These are phyloP conservation scores for Euryodendron excelsum DNA, from an alignment of 148 eudicot species.

Conservation along the genomic window DNA sequence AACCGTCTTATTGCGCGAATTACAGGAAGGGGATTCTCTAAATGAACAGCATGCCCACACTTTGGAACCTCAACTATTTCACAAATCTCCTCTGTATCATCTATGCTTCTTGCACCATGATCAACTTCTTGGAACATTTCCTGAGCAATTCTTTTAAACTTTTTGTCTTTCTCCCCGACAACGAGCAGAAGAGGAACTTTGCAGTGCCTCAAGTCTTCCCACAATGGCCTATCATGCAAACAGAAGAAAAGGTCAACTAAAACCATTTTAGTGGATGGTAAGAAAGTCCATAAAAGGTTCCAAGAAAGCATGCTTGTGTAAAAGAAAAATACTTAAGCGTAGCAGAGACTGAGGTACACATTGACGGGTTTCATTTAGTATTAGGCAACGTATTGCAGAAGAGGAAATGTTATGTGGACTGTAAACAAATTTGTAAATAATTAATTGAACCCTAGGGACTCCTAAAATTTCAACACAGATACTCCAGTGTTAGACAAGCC, in stretches of 20 bases:
- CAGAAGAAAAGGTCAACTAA: not conserved
- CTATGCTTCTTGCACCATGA: slow-evolving; percentile 19
- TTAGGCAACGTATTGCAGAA: too few species aligned
- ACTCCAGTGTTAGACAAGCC: too few species aligned
- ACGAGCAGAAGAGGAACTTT: slow-evolving; percentile 54
- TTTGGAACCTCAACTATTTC: slow-evolving; percentile 52
- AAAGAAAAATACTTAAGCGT: too few species aligned
- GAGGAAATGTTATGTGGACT: too few species aligned
- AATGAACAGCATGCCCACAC: slow-evolving; percentile 88
- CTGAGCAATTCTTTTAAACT: slow-evolving; percentile 61
- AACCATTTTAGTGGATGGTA: not conserved
- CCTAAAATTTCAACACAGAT: too few species aligned
- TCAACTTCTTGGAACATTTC: slow-evolving; percentile 38
- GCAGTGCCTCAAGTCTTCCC: slow-evolving; percentile 80
- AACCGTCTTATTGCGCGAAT: slow-evolving; percentile 53
- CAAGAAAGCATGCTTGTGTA: not conserved
- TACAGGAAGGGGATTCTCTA: slow-evolving; percentile 81
- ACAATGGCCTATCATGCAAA: slow-evolving; percentile 50
- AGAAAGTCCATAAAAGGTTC: not conserved
- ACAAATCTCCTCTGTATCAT: slow-evolving; percentile 12
- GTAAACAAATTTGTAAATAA: too few species aligned
- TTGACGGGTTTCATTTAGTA: too few species aligned
- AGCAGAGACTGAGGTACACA: too few species aligned
- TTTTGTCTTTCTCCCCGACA: slow-evolving; percentile 69
- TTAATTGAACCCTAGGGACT: too few species aligned